Percentiles rank a stretch among this genome's conserved stretches.
phyloP scores from a whole-genome alignment of 441 rosid genomes.

The Populus hybrid region DNA sequence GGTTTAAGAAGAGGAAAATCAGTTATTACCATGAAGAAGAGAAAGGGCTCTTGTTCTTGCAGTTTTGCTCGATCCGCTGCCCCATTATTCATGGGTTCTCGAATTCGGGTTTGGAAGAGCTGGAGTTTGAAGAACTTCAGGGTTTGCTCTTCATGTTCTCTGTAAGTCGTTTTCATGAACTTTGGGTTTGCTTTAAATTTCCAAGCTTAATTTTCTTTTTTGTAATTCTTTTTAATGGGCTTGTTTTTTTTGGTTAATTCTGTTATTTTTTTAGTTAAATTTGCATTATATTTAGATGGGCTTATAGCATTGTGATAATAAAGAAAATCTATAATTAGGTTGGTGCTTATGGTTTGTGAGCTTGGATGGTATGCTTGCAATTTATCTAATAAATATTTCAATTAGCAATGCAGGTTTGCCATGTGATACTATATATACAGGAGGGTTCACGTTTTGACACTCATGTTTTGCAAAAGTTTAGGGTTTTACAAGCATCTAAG shows the following conservation, averaged over 20 bases:
- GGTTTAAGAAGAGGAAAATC: conserved; percentile 63
- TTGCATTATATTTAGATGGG: background rate
- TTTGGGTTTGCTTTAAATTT: background rate
- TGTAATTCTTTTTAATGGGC: background rate
- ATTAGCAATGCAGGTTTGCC: conserved; percentile 82
- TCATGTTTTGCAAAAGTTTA: conserved; percentile 59
- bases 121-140: conserved; percentile 73
- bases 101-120: conserved; percentile 40
- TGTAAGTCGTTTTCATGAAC: conserved; percentile 41
- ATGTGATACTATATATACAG: conserved; percentile 57
- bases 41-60: conserved; percentile 63
- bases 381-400: conserved; percentile 26
- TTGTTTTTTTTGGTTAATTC: background rate
- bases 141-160: conserved; percentile 87
- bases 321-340: background rate
- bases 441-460: conserved; percentile 69
- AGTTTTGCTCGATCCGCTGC: conserved; percentile 55
- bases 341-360: background rate
- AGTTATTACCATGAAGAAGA: conserved; percentile 65
- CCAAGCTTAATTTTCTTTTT: background rate
- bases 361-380: background rate
- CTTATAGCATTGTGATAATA: background rate
- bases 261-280: background rate
- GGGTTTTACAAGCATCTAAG: conserved; percentile 75
- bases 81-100: conserved; percentile 35